These are phyloP conservation scores for Termitomyces sp. DNA, from an alignment of 768 basidiomycete genomes.

Conservation along the genomic window DNA sequence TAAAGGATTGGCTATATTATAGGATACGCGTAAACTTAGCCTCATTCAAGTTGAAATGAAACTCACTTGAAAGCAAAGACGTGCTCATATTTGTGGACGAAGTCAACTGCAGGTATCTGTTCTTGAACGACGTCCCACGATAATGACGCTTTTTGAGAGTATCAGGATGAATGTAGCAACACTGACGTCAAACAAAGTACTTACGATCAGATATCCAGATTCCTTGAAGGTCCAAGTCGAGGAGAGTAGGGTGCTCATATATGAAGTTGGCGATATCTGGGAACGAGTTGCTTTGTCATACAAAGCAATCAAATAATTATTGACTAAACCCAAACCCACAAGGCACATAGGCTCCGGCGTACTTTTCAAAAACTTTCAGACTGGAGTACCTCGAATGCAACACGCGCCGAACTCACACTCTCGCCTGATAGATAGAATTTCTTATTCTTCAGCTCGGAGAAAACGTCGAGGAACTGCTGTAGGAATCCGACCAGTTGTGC, in stretches of 20 bases:
- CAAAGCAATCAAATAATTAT: not conserved
- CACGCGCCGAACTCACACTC: slow-evolving; percentile 49
- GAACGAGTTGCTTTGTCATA: not conserved
- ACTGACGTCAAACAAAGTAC: slow-evolving; percentile 13
- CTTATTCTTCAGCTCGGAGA: slow-evolving; percentile 67
- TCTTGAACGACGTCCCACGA: slow-evolving; percentile 61
- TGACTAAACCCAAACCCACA: slow-evolving; percentile 27
- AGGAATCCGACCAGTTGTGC: slow-evolving; percentile 55
- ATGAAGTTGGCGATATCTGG: slow-evolving; percentile 75
- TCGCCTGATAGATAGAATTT: slow-evolving; percentile 69
- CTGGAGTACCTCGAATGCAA: not conserved
- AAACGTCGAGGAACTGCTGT: slow-evolving; percentile 72
- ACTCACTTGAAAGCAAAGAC: slow-evolving; percentile 71
- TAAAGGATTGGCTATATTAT: slow-evolving; percentile 52
- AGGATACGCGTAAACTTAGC: not conserved
- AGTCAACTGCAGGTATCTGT: slow-evolving; percentile 68
- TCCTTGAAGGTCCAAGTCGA: slow-evolving; percentile 60
- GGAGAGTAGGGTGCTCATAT: slow-evolving; percentile 44
- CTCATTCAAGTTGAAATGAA: not conserved
- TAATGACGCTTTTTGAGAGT: slow-evolving; percentile 41
- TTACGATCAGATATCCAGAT: slow-evolving; percentile 72
- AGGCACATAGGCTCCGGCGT: slow-evolving; percentile 56
- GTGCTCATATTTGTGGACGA: slow-evolving; percentile 66
- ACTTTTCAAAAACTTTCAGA: slow-evolving; percentile 30
- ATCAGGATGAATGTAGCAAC: not conserved